Evolutionary conservation across 768 basidiomycete genomes (phyloP), one percentile per base, ranked within the genome.

Genomic region (Kwoniella europaea): DNA sequence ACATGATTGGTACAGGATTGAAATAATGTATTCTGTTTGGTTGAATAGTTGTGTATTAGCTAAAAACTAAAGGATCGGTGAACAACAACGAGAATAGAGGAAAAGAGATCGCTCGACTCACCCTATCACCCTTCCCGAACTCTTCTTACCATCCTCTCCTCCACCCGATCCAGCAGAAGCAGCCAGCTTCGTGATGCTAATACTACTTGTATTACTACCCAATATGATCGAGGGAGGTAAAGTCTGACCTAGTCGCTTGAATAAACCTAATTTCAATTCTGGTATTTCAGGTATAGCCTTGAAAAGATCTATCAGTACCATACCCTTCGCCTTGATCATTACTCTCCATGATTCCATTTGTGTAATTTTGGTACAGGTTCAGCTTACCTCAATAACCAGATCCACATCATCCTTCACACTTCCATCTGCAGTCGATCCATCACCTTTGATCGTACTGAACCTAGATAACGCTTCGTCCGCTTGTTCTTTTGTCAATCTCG

Each of bases 1-100:
- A 92, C 94, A 97, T 97, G 42, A 96, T 92, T 2, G 95, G 95
- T 4, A 97, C 95, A 4, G 95, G 95, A 79, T 98, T 96, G 86
- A 97, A 96, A 86, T 94, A 97, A 82, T 96, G 94, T 53, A 96
- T 85, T 90, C 92, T 93, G 63, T 15, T 24, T 67, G n/a, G n/a
- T n/a, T n/a, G n/a, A n/a, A n/a, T n/a, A n/a, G n/a, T n/a, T n/a
- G n/a, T n/a, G n/a, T n/a, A n/a, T n/a, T n/a, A n/a, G n/a, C n/a
- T n/a, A n/a, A n/a, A n/a, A n/a, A n/a, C n/a, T n/a, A n/a, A n/a
- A n/a, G n/a, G n/a, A n/a, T n/a, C n/a, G n/a, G n/a, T n/a, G n/a
- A n/a, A n/a, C n/a, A n/a, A n/a, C n/a, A n/a, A n/a, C n/a, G n/a
- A n/a, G n/a, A n/a, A n/a, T n/a, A n/a, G n/a, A n/a, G n/a, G n/a